Evolutionary conservation across 257 asterid genomes (phyloP), one percentile per base, ranked within the genome.

Genomic region (Nicotiana benthamiana): DNA sequence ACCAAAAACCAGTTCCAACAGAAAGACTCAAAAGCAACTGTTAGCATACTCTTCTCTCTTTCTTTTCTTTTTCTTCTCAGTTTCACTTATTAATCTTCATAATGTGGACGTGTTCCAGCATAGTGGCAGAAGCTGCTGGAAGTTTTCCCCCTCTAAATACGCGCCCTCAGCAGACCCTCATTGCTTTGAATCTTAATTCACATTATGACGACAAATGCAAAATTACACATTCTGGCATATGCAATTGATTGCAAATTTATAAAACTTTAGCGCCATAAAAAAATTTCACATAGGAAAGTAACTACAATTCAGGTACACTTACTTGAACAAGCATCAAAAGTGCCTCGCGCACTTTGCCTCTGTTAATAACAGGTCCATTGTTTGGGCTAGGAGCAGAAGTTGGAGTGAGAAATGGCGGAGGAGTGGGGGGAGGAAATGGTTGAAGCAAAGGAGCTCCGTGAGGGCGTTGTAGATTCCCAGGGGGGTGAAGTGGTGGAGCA

Each of bases 351-450:
- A 96, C 90, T 85, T 91, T 96, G 61, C 93, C 98, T 86, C 92
- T 89, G 88, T 81, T 93, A 36, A 94, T 83, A 68, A 83, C 80
- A 67, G 91, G 85, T 80, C 84, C 90, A 83, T 83, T 87, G 85
- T 85, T 91, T 27, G 91, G 89, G 28, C 90, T 51, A 66, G 92
- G 83, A 79, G 84, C 83, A 85, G 88, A 64, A 63, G 89, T 77
- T 22, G 98, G 97, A 82, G 98, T 91, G 76, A 96, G 97, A 16
- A 97, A 94, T 27, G 92, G 97, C 30, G 99, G 98, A 8, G 97
- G 98, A 26, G 93, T 91, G 0, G 99, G 98, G 24, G 99, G 97
- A 81, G 99, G 98, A 82, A 94, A 96, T 77, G 99, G 98, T 92
- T 96, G 97, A 65, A 96, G 98, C 83, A 94, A 83, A 16, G 99